phyloP scores from a whole-genome alignment of 768 basidiomycete genomes.

The Atractiella rhizophila region DNA sequence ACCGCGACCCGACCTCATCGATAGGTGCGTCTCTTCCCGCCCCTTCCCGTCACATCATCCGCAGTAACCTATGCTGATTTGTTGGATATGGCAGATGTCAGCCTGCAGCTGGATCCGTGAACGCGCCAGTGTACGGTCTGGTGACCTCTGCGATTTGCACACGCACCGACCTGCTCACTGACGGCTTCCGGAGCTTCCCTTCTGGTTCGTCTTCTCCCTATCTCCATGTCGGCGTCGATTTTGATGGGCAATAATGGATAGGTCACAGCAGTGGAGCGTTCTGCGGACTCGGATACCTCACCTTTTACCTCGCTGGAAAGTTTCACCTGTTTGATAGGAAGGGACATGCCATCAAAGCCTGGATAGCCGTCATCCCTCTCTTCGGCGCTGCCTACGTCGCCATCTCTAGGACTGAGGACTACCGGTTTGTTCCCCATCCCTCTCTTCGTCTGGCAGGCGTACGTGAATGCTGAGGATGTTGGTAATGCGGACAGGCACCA shows the following conservation, averaged over 20 bases:
- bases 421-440: constrained; percentile 18
- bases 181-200: constrained; percentile 80
- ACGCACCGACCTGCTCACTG: constrained; percentile 32
- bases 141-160: constrained; percentile 57
- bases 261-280: no score
- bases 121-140: constrained; percentile 42
- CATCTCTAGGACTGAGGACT: constrained; percentile 70
- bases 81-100: constrained; percentile 48
- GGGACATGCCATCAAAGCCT: constrained; percentile 39
- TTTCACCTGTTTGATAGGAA: constrained; percentile 55
- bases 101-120: constrained; percentile 34
- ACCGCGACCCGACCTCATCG: constrained; percentile 39
- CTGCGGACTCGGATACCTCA: constrained; percentile 68
- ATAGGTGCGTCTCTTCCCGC: neutral
- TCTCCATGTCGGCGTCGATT: neutral
- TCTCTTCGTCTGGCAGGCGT: neutral
- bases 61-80: neutral
- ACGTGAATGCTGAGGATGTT: neutral
- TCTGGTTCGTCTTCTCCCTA: constrained; percentile 44
- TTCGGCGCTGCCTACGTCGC: constrained; percentile 35
- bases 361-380: constrained; percentile 55
- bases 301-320: constrained; percentile 75
- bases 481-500: constrained; percentile 10
- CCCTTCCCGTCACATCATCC: neutral
- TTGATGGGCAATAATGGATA: no score